Evolutionary conservation across 768 basidiomycete species (phyloP).

Genomic region (Leccinum truebloodii): DNA sequence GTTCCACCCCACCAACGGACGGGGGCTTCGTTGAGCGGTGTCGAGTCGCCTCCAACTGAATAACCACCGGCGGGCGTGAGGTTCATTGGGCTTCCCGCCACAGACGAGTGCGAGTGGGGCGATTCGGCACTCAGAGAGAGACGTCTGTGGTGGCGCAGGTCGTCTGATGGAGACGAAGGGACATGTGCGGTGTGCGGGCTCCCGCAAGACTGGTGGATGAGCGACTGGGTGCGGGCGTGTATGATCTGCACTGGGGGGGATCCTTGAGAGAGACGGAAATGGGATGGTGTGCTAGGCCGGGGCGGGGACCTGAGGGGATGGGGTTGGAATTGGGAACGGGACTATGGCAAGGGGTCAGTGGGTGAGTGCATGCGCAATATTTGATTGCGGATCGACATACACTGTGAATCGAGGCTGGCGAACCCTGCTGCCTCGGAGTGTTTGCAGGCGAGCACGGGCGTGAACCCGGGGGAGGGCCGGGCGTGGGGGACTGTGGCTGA

Average conservation of each 20-base stretch:
- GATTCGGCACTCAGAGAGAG: conserved; percentile 15
- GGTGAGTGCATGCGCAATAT: background rate
- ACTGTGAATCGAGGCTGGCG: conserved; percentile 11
- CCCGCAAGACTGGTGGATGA: conserved; percentile 19
- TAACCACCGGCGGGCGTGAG: background rate
- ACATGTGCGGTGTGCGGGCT: conserved; percentile 1
- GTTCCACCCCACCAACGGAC: conserved; percentile 23
- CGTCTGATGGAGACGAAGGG: background rate
- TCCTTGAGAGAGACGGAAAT: conserved; percentile 2
- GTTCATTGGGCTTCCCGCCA: background rate
- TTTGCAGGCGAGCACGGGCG: conserved; percentile 10
- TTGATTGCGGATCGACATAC: conserved; percentile 10
- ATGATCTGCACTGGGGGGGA: conserved; percentile 3
- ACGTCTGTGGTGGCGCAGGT: background rate
- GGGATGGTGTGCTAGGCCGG: conserved; percentile 8
- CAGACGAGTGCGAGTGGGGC: background rate
- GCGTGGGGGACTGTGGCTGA: conserved; percentile 3
- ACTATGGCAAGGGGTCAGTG: background rate
- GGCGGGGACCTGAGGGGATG: conserved; percentile 3
- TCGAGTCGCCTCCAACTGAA: background rate
- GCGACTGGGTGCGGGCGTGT: conserved; percentile 16
- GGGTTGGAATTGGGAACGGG: conserved; percentile 10
- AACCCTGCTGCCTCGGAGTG: conserved; percentile 5
- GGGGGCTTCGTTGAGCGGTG: conserved; percentile 21
- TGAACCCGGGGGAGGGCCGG: background rate